Evolutionary conservation across 495 filamentous ascomycete genomes (phyloP).

Genomic region (Rostrohypoxylon terebratum): DNA sequence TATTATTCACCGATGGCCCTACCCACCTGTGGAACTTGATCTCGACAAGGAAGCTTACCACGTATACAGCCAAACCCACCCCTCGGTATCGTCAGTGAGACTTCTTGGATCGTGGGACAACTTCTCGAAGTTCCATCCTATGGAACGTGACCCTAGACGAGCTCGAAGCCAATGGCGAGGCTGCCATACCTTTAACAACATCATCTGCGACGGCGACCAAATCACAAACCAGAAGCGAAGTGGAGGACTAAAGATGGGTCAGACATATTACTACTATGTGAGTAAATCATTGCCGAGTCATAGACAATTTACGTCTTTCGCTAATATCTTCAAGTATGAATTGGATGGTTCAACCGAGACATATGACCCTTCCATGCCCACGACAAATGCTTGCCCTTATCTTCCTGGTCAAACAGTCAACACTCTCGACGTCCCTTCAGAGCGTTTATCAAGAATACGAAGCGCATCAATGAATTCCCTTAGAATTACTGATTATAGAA

Average conservation of each 20-base stretch:
- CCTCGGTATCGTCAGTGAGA: conserved; percentile 76
- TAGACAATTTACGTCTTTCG: conserved; percentile 23
- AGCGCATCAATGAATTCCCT: conserved; percentile 65
- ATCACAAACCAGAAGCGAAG: conserved; percentile 67
- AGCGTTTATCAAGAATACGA: conserved; percentile 63
- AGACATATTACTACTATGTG: conserved; percentile 96
- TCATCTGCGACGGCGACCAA: conserved; percentile 80
- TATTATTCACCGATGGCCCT: conserved; percentile 33
- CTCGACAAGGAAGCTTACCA: conserved; percentile 48
- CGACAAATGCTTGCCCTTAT: conserved; percentile 83
- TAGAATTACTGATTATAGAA: conserved; percentile 67
- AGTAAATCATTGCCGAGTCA: conserved; percentile 50
- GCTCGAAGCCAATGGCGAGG: conserved; percentile 83
- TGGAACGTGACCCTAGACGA: conserved; percentile 79
- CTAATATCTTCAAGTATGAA: conserved; percentile 71
- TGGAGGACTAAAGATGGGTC: conserved; percentile 89
- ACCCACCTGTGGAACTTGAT: conserved; percentile 30
- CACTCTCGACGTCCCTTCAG: conserved; percentile 79
- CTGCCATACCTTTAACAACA: conserved; percentile 85
- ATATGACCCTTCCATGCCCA: conserved; percentile 75
- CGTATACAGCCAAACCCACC: conserved; percentile 68
- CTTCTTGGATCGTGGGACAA: conserved; percentile 95
- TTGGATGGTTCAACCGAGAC: conserved; percentile 79
- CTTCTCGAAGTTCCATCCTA: conserved; percentile 78
- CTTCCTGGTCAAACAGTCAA: conserved; percentile 89